Evolutionary conservation across 2,329 filamentous ascomycete species (phyloP).

Genomic region (Thelonectria blattea): DNA sequence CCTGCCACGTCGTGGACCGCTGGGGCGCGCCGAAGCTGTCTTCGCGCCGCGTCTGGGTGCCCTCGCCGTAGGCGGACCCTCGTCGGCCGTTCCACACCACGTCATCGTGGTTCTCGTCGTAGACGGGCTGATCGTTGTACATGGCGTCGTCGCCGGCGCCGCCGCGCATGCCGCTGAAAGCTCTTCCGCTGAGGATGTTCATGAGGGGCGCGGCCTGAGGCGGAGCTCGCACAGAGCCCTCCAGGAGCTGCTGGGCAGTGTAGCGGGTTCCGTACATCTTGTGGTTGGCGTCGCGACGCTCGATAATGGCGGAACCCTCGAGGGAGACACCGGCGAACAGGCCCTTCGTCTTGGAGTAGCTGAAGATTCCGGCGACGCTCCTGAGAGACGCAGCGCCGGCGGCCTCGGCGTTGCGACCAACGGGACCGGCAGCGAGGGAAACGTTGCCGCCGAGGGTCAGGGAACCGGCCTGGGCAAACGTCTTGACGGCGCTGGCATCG

Average conservation of each 20-base stretch:
- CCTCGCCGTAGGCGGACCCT: slow-evolving; percentile 74
- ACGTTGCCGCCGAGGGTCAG: slow-evolving; percentile 96
- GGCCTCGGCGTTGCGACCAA: slow-evolving; percentile 94
- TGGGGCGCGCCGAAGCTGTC: slow-evolving; percentile 62
- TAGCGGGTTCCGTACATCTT: slow-evolving; percentile 88
- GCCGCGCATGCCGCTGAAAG: slow-evolving; percentile 72
- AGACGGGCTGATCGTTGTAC: slow-evolving; percentile 94
- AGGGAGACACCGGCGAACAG: slow-evolving; percentile 94
- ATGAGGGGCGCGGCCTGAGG: slow-evolving; percentile 84
- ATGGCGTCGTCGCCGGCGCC: slow-evolving; percentile 62
- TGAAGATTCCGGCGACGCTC: slow-evolving; percentile 90
- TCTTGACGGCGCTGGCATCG: slow-evolving; percentile 85
- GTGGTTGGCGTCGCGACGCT: slow-evolving; percentile 95
- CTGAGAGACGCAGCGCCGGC: slow-evolving; percentile 91
- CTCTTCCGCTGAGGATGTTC: slow-evolving; percentile 81
- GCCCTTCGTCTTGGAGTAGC: slow-evolving; percentile 97
- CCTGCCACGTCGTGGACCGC: slow-evolving; percentile 74
- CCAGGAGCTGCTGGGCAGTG: slow-evolving; percentile 82
- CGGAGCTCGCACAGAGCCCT: slow-evolving; percentile 78
- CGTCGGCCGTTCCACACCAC: slow-evolving; percentile 81
- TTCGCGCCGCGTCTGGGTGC: slow-evolving; percentile 46
- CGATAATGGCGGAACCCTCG: slow-evolving; percentile 91
- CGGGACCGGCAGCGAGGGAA: slow-evolving; percentile 89
- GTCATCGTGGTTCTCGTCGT: slow-evolving; percentile 82
- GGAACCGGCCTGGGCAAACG: slow-evolving; percentile 90